A percentile compares a stretch with the other conserved stretches of the same genome.
phyloP scores from a whole-genome alignment of 257 asterid genomes.

The Scutellaria minor region DNA sequence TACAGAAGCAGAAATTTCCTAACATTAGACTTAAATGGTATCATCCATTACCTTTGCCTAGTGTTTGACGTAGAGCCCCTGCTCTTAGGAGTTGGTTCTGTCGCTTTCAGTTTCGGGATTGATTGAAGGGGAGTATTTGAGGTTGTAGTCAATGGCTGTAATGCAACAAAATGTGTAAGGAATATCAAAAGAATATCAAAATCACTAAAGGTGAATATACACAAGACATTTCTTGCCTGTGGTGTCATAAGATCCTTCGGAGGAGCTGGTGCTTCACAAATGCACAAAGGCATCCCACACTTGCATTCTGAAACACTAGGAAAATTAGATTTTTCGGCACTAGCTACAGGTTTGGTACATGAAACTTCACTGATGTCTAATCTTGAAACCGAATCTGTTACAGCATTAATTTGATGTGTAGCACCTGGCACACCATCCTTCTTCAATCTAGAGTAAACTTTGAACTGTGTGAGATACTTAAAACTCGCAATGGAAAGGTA shows the following conservation, averaged over 20 bases:
- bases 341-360: slow-evolving; percentile 51
- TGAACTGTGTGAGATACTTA: slow-evolving; percentile 23
- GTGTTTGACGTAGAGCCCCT: slow-evolving; percentile 83
- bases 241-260: slow-evolving; percentile 48
- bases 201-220: slow-evolving; percentile 26
- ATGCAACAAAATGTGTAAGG: slow-evolving; percentile 25
- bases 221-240: slow-evolving; percentile 54
- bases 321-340: slow-evolving; percentile 44
- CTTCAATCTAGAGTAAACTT: slow-evolving; percentile 45
- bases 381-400: slow-evolving; percentile 72
- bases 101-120: slow-evolving; percentile 64
- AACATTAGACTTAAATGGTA: slow-evolving; percentile 29
- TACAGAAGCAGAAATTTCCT: slow-evolving; percentile 13
- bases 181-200: slow-evolving; percentile 29
- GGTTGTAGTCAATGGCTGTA: slow-evolving; percentile 57
- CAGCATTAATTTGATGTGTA: slow-evolving; percentile 56
- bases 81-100: slow-evolving; percentile 56
- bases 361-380: slow-evolving; percentile 58
- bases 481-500: not conserved
- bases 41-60: slow-evolving; percentile 66
- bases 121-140: slow-evolving; percentile 44
- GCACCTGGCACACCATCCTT: slow-evolving; percentile 58
- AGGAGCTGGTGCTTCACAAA: slow-evolving; percentile 85
- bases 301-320: slow-evolving; percentile 69
- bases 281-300: slow-evolving; percentile 99